phyloP scores from a whole-genome alignment of 2,329 filamentous ascomycete genomes.

The Ophiognomonia clavigignenti-juglandacearum region DNA sequence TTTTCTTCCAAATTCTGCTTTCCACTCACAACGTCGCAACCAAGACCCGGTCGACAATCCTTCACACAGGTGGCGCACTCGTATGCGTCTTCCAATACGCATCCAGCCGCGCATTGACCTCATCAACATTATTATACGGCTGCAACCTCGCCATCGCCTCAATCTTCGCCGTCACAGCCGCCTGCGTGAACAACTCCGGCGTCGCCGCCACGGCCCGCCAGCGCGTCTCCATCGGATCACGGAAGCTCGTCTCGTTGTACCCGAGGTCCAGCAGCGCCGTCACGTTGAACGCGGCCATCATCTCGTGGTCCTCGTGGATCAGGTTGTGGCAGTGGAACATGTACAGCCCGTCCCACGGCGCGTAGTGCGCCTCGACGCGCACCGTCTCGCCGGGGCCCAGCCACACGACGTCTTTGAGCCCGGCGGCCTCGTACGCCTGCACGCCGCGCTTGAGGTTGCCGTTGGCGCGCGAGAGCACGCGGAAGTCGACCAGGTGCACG shows the following conservation, averaged over 20 bases:
- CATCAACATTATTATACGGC: too few species aligned
- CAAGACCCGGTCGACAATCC: too few species aligned
- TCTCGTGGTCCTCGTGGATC: slow-evolving; percentile 37
- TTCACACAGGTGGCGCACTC: too few species aligned
- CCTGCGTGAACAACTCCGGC: too few species aligned
- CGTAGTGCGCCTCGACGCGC: slow-evolving; percentile 39
- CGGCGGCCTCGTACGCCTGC: slow-evolving; percentile 41
- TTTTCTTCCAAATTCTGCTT: too few species aligned
- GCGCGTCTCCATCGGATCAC: slow-evolving; percentile 31
- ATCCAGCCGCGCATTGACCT: too few species aligned
- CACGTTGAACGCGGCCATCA: slow-evolving; percentile 41
- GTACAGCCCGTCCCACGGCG: slow-evolving; percentile 45
- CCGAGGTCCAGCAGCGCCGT: slow-evolving; percentile 30
- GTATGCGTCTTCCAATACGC: too few species aligned
- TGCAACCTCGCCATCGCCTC: too few species aligned
- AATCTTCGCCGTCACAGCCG: too few species aligned
- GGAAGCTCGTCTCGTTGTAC: slow-evolving; percentile 32
- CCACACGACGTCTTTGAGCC: slow-evolving; percentile 49
- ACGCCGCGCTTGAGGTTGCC: slow-evolving; percentile 32
- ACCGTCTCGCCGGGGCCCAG: slow-evolving; percentile 41
- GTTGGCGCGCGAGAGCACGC: slow-evolving; percentile 40
- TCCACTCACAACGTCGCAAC: too few species aligned
- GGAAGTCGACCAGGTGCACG: slow-evolving; percentile 50
- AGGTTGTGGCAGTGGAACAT: slow-evolving; percentile 42
- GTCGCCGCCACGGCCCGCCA: too few species aligned